phyloP scores from a whole-genome alignment of 352 stramenopile species.

The Phytophthora tentaculata region DNA sequence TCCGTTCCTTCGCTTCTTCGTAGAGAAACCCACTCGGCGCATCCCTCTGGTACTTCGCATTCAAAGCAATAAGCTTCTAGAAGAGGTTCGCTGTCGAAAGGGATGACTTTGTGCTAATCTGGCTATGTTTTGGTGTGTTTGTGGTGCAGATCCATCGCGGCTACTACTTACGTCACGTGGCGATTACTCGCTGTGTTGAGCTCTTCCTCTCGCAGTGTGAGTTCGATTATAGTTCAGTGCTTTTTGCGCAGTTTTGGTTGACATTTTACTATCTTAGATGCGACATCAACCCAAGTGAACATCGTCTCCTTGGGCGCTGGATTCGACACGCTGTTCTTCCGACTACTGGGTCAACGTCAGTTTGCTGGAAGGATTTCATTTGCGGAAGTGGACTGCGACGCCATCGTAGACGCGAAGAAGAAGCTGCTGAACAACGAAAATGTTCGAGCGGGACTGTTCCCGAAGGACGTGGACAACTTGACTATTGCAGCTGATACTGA shows the following conservation, averaged over 20 bases:
- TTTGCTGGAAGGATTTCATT: conserved; percentile 41
- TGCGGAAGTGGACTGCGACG: conserved; percentile 67
- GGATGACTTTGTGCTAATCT: neutral
- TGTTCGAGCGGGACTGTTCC: conserved; percentile 35
- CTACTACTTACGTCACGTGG: conserved; percentile 76
- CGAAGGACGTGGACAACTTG: conserved; percentile 22
- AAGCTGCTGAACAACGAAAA: conserved; percentile 40
- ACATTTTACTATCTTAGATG: conserved; percentile 24
- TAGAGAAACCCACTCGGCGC: conserved; percentile 63
- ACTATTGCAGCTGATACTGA: conserved; percentile 3
- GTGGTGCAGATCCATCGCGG: conserved; percentile 70
- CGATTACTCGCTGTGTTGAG: conserved; percentile 56
- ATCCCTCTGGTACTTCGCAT: conserved; percentile 62
- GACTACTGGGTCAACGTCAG: conserved; percentile 41
- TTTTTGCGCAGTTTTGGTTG: conserved; percentile 1
- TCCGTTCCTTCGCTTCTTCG: conserved; percentile 63
- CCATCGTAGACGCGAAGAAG: conserved; percentile 61
- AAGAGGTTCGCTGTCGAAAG: neutral
- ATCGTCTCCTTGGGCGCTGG: conserved; percentile 75
- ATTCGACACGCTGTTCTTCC: conserved; percentile 83
- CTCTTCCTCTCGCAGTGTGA: conserved; percentile 54
- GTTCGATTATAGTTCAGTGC: neutral
- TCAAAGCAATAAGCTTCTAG: neutral
- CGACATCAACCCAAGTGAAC: conserved; percentile 40
- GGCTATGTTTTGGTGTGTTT: neutral